These are phyloP conservation scores for Sarocladium strictum DNA, from an alignment of 2,329 filamentous ascomycete species.

Conservation along the genomic window DNA sequence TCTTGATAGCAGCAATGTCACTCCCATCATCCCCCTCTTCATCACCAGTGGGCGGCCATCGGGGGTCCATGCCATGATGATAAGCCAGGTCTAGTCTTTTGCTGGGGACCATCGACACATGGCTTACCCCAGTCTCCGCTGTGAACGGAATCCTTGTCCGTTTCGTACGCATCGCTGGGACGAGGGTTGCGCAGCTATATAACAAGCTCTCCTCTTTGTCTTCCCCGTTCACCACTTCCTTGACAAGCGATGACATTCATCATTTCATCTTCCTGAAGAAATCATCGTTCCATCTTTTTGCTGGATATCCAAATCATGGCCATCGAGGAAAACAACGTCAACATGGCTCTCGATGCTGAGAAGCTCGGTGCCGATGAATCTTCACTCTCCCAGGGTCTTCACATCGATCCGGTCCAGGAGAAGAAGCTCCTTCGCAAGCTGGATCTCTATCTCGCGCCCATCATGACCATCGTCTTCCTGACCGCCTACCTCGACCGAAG, in stretches of 20 bases:
- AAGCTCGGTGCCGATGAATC: slow-evolving; percentile 3
- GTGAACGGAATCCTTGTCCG: background rate
- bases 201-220: background rate
- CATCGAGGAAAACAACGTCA: background rate
- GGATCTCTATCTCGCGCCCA: slow-evolving; percentile 23
- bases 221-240: too few species aligned
- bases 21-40: background rate
- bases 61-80: background rate
- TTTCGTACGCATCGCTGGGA: background rate
- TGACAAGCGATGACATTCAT: too few species aligned
- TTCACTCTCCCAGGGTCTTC: slow-evolving; percentile 1
- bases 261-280: too few species aligned
- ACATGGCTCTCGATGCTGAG: background rate
- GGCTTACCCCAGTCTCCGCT: slow-evolving; percentile 3
- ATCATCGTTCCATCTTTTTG: too few species aligned
- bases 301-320: background rate
- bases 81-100: background rate
- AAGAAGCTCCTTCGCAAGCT: slow-evolving; percentile 23
- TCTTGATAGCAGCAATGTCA: background rate
- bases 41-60: background rate
- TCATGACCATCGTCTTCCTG: slow-evolving; percentile 31
- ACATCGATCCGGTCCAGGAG: slow-evolving; percentile 15
- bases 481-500: slow-evolving; percentile 21
- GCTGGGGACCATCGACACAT: background rate
- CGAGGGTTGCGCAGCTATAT: background rate